Conservation (phyloP, 2,329 filamentous ascomycete species). For the Colletotrichum higginsianum region DNA sequence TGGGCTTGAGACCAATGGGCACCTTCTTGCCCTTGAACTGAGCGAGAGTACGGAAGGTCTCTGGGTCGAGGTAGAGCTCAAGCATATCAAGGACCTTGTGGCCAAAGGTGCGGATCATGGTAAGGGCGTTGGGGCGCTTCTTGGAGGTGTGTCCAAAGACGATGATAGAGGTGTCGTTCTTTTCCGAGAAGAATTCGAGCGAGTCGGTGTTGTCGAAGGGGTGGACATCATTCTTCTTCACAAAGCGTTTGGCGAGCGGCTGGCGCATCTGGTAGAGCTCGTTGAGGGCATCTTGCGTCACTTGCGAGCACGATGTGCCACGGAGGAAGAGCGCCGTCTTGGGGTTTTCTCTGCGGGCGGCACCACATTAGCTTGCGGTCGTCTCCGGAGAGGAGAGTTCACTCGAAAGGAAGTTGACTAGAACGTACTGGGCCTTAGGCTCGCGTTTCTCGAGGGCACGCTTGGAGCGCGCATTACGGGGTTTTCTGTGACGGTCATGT, state of each 20-base stretch:
- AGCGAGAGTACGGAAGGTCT: conserved; percentile 77
- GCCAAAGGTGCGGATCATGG: conserved; percentile 85
- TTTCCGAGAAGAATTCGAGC: conserved; percentile 95
- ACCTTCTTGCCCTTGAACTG: conserved; percentile 85
- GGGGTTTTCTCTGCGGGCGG: conserved; percentile 76
- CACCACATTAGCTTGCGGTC: conserved; percentile 10
- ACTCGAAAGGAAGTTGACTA: not conserved
- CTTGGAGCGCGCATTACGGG: conserved; percentile 87
- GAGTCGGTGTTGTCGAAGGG: conserved; percentile 92
- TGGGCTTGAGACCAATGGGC: conserved; percentile 86
- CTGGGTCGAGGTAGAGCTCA: conserved; percentile 86
- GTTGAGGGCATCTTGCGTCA: conserved; percentile 85
- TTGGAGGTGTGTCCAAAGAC: conserved; percentile 90
- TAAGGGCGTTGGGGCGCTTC: conserved; percentile 94
- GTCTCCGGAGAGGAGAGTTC: not conserved
- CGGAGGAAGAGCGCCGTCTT: conserved; percentile 92
- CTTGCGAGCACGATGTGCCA: conserved; percentile 86
- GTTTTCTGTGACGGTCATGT: conserved; percentile 61
- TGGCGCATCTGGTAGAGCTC: conserved; percentile 89
- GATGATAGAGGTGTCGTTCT: conserved; percentile 92
- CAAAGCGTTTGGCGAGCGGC: conserved; percentile 90
- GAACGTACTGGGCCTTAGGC: conserved; percentile 76
- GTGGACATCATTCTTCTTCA: conserved; percentile 96
- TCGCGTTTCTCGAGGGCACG: conserved; percentile 94
- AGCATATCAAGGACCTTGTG: conserved; percentile 95